Percentiles rank a stretch among this genome's conserved stretches.
Evolutionary conservation across 2,329 filamentous ascomycete species (phyloP).

Genomic region (Colletotrichum australisinense): DNA sequence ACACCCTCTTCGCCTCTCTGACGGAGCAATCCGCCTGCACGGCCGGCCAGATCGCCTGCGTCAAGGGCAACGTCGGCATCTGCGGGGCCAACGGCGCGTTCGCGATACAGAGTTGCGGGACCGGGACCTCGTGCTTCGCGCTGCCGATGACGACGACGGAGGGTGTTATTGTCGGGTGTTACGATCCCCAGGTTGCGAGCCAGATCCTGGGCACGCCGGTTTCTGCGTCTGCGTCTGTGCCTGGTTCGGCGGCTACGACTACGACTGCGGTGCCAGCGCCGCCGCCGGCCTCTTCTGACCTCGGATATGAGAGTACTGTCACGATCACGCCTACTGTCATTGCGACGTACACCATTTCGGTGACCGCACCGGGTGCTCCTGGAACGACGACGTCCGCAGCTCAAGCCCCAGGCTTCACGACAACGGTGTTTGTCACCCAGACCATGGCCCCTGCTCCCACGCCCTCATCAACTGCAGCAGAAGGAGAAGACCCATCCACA

Average conservation of each 20-base stretch:
- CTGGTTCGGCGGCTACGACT: constrained; percentile 20
- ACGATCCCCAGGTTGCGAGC: constrained; percentile 51
- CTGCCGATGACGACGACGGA: constrained; percentile 62
- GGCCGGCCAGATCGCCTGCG: constrained; percentile 61
- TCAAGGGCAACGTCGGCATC: constrained; percentile 59
- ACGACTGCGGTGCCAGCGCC: constrained; percentile 4
- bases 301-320: constrained; percentile 14
- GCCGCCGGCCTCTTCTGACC: neutral
- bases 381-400: neutral
- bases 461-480: constrained; percentile 7
- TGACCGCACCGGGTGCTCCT: constrained; percentile 15
- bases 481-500: constrained; percentile 18
- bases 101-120: constrained; percentile 50
- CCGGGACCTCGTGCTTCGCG: constrained; percentile 59
- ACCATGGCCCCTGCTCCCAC: constrained; percentile 7
- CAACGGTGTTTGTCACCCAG: constrained; percentile 26
- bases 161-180: constrained; percentile 63
- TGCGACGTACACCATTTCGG: constrained; percentile 28
- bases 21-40: constrained; percentile 59
- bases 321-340: constrained; percentile 26
- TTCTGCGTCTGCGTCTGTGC: constrained; percentile 34
- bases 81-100: constrained; percentile 58
- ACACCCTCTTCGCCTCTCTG: constrained; percentile 57
- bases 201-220: constrained; percentile 52
- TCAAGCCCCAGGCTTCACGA: constrained; percentile 5